These are phyloP conservation scores for Jaapia argillacea DNA, from an alignment of 768 basidiomycete species.

Conservation along the genomic window DNA sequence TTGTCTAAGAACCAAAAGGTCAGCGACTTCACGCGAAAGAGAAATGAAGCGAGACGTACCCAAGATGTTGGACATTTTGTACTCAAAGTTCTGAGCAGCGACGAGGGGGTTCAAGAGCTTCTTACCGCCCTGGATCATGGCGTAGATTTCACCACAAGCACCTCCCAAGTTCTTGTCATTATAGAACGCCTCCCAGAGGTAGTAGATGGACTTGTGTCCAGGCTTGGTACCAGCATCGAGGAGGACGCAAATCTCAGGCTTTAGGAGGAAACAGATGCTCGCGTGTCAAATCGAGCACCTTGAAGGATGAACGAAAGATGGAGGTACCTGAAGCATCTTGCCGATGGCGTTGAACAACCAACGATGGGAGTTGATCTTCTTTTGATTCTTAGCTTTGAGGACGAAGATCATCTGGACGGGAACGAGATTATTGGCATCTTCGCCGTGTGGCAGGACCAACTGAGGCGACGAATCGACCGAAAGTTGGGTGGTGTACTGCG, in stretches of 20 bases:
- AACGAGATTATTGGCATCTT: slow-evolving; percentile 87
- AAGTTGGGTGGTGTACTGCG: slow-evolving; percentile 90
- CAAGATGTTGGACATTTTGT: slow-evolving; percentile 97
- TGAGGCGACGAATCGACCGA: slow-evolving; percentile 88
- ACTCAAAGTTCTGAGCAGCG: slow-evolving; percentile 95
- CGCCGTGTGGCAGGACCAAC: slow-evolving; percentile 81
- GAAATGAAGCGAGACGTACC: slow-evolving; percentile 28
- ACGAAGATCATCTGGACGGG: slow-evolving; percentile 89
- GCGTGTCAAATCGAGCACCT: background rate
- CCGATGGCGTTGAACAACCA: slow-evolving; percentile 97
- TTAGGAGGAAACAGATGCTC: slow-evolving; percentile 4
- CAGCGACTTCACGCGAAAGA: background rate
- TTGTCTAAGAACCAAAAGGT: slow-evolving; percentile 44
- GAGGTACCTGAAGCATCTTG: slow-evolving; percentile 55
- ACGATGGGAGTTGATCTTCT: slow-evolving; percentile 93
- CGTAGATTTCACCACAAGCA: slow-evolving; percentile 92
- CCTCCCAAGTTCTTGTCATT: slow-evolving; percentile 73
- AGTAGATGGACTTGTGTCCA: slow-evolving; percentile 91
- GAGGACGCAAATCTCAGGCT: slow-evolving; percentile 89
- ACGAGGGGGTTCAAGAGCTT: slow-evolving; percentile 89
- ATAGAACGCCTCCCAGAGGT: slow-evolving; percentile 90
- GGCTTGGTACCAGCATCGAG: slow-evolving; percentile 97
- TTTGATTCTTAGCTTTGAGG: slow-evolving; percentile 89
- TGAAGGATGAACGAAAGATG: slow-evolving; percentile 5
- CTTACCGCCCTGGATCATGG: slow-evolving; percentile 89